Conservation (phyloP, 139 green algal genomes). For the Parachlorella kessleri region DNA sequence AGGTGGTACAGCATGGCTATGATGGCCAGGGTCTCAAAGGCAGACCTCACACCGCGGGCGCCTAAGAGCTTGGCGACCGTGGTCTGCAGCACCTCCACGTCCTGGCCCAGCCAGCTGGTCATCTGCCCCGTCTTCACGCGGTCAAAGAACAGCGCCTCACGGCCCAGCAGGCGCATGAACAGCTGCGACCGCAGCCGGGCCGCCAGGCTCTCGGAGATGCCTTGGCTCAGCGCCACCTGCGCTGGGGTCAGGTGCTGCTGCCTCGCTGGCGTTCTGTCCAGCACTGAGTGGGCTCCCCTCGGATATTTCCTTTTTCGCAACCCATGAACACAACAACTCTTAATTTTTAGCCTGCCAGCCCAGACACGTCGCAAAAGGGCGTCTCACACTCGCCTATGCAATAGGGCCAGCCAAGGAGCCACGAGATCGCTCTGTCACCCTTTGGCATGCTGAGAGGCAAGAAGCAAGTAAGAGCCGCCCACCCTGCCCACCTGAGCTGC, state of each 20-base stretch:
- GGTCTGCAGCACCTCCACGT: slow-evolving; percentile 42
- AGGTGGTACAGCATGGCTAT: slow-evolving; percentile 15
- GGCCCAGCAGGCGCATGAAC: slow-evolving; percentile 28
- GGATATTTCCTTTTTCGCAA: too few relatives aligned
- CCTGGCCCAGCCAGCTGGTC: slow-evolving; percentile 35
- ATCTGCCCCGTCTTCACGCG: slow-evolving; percentile 27
- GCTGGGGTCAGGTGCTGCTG: too few relatives aligned
- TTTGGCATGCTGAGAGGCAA: neutral
- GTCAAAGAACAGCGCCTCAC: slow-evolving; percentile 26
- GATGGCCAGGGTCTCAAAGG: slow-evolving; percentile 37
- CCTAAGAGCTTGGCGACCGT: slow-evolving; percentile 44
- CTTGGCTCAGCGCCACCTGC: slow-evolving; percentile 28
- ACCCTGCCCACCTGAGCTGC: slow-evolving; percentile 26
- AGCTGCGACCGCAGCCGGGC: slow-evolving; percentile 28
- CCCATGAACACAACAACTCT: too few relatives aligned
- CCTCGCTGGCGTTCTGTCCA: too few relatives aligned
- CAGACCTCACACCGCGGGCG: slow-evolving; percentile 28
- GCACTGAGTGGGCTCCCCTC: too few relatives aligned
- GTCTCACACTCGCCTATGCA: neutral
- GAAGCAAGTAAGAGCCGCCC: neutral
- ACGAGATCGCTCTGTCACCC: neutral
- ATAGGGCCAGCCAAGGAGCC: neutral
- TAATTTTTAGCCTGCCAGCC: too few relatives aligned
- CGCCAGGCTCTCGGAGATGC: slow-evolving; percentile 25
- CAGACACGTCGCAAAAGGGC: too few relatives aligned